Evolutionary conservation across 2,329 filamentous ascomycete species (phyloP), one percentile per base, ranked within the genome.

Genomic region (Trichoderma hamatum): DNA sequence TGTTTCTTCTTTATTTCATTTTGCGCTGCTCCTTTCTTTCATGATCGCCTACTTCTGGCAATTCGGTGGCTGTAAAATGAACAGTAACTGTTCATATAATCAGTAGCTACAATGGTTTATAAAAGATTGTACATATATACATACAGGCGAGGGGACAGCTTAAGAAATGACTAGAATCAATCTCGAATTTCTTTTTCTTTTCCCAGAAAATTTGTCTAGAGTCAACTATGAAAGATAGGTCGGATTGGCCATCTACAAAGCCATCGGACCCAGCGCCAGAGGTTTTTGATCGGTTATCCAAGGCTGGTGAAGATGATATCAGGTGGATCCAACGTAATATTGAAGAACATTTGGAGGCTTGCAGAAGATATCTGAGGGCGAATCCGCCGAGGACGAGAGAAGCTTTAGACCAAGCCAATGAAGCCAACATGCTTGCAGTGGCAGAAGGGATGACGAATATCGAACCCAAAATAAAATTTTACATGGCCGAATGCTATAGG

Each of bases 381-480:
- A 32, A 39, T 5, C 58, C 66, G 3, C 58, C 66, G 3, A 46
- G 5, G 11, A 56, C 16, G 32, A 46, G 13, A 24, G 21, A 62
- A 21, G 66, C 66, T 28, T 28, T 68, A 9, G 34, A 36, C 26
- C 58, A 68, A 30, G 66, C 66, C 10, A 21, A 62, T 3, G 32
- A 62, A 26, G 66, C 66, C 4, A 62, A 49, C 0, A 14, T 19
- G 5, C 46, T 56, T 32, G 66, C 66, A n/a, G 61, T 61, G n/a
- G 49, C 66, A 24, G 66, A 68, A 36, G 49, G 58, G 2, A 61
- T 68, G 66, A 19, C 1, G 13, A 30, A 28, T 51, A 16, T 62
- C 11, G 49, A 68, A 10, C 28, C 46, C 34, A 68, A 62, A 51
- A 68, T 68, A 16, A 68, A 68, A n/a, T 68, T 68, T 19, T 68